Evolutionary conservation across 306 rosid genomes (phyloP).

Genomic region (Corylus heterophylla): DNA sequence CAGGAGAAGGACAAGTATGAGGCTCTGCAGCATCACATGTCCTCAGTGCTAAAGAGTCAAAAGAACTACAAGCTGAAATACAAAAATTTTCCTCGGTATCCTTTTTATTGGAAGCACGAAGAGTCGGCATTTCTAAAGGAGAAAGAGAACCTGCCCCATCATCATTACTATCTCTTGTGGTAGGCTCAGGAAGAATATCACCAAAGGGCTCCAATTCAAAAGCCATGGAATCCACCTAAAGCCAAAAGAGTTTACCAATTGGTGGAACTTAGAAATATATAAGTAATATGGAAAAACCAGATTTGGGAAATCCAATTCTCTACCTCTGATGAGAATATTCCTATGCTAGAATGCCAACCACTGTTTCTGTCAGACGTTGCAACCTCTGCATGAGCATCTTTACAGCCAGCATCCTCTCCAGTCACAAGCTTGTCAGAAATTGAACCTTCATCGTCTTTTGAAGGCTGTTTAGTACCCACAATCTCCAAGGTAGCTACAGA

Average conservation of each 20-base stretch:
- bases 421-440: conserved; percentile 23
- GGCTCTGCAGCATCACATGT: conserved; percentile 38
- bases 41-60: conserved; percentile 18
- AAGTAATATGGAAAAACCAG: neutral
- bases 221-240: conserved; percentile 62
- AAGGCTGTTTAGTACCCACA: conserved; percentile 17
- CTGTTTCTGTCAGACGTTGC: conserved; percentile 33
- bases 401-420: conserved; percentile 32
- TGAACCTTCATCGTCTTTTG: conserved; percentile 30
- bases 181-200: conserved; percentile 45
- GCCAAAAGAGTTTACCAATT: neutral
- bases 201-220: conserved; percentile 61
- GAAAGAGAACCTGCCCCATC: conserved; percentile 20
- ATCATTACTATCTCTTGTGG: conserved; percentile 40
- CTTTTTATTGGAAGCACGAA: conserved; percentile 29
- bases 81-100: conserved; percentile 31
- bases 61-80: conserved; percentile 26
- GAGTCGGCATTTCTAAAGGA: conserved; percentile 33
- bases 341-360: conserved; percentile 42
- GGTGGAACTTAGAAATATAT: neutral
- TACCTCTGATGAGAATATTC: conserved; percentile 59
- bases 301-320: neutral
- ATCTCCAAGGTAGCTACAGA: conserved; percentile 21
- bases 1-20: conserved; percentile 29
- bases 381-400: conserved; percentile 37